Percentiles rank a stretch among this genome's conserved stretches.
These are phyloP conservation scores for Talaromyces thailandensis DNA, from an alignment of 495 filamentous ascomycete genomes.

Conservation along the genomic window DNA sequence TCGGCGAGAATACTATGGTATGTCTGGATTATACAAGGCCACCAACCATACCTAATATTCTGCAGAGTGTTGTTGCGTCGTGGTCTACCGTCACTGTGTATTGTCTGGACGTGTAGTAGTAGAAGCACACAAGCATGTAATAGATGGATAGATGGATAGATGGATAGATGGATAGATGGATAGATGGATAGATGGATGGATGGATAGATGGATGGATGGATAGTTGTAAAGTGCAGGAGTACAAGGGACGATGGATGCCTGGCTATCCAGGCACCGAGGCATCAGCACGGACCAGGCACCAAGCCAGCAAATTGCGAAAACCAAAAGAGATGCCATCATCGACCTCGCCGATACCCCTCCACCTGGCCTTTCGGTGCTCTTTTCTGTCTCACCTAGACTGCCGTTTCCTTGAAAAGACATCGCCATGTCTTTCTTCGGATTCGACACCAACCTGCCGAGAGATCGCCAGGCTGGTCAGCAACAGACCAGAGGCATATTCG, in stretches of 20 bases:
- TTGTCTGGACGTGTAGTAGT: not conserved
- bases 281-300: not conserved
- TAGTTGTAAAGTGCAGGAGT: no score
- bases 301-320: not conserved
- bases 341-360: not conserved
- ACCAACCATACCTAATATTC: not conserved
- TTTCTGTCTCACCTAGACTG: conserved; percentile 8
- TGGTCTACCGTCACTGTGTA: not conserved
- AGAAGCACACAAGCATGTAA: not conserved
- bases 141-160: no score
- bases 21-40: not conserved
- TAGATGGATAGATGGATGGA: no score
- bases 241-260: not conserved
- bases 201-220: no score
- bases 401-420: not conserved
- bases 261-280: not conserved
- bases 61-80: not conserved
- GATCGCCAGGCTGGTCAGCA: conserved; percentile 44
- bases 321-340: not conserved
- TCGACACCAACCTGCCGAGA: conserved; percentile 58
- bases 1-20: not conserved
- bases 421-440: conserved; percentile 81
- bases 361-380: conserved; percentile 9
- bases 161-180: no score
- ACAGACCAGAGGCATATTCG: conserved; percentile 69